Percentiles rank a stretch among this genome's conserved stretches.
Conservation (phyloP, 345 rosid genomes). For the Brassica nigra region DNA sequence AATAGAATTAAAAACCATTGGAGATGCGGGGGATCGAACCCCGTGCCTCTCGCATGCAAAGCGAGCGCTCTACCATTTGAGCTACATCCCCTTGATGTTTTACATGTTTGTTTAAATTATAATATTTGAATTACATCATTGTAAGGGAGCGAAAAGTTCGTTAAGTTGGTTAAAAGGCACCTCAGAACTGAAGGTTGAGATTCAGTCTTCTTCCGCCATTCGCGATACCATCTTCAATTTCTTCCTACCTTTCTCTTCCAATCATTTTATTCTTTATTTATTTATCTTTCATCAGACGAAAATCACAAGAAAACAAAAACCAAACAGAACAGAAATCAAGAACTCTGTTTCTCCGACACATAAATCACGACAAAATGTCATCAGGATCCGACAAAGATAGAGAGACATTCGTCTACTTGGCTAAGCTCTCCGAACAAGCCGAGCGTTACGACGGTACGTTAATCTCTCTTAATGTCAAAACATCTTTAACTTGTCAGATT, state of each 20-base stretch:
- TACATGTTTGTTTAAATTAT: neutral
- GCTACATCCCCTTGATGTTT: slow-evolving; percentile 67
- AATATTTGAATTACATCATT: neutral
- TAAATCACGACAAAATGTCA: slow-evolving; percentile 33
- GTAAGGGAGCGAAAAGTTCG: slow-evolving; percentile 8
- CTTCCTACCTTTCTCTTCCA: slow-evolving; percentile 20
- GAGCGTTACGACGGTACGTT: slow-evolving; percentile 86
- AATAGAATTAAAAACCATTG: neutral
- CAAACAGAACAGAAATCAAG: neutral
- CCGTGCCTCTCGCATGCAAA: slow-evolving; percentile 96
- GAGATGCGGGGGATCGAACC: slow-evolving; percentile 92
- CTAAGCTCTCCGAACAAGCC: slow-evolving; percentile 96
- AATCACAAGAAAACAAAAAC: neutral
- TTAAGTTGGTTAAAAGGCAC: slow-evolving; percentile 27
- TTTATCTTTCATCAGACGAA: neutral
- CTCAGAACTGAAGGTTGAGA: slow-evolving; percentile 54
- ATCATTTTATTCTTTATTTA: neutral
- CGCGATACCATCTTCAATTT: slow-evolving; percentile 37
- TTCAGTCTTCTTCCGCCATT: slow-evolving; percentile 55
- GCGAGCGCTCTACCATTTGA: slow-evolving; percentile 98
- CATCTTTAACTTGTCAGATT: neutral
- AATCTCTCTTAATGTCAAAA: neutral
- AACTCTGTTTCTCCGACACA: neutral
- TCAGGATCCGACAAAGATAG: slow-evolving; percentile 79
- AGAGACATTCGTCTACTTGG: slow-evolving; percentile 80